These are phyloP conservation scores for Phytophthora quininea DNA, from an alignment of 352 stramenopile genomes.

Conservation along the genomic window DNA sequence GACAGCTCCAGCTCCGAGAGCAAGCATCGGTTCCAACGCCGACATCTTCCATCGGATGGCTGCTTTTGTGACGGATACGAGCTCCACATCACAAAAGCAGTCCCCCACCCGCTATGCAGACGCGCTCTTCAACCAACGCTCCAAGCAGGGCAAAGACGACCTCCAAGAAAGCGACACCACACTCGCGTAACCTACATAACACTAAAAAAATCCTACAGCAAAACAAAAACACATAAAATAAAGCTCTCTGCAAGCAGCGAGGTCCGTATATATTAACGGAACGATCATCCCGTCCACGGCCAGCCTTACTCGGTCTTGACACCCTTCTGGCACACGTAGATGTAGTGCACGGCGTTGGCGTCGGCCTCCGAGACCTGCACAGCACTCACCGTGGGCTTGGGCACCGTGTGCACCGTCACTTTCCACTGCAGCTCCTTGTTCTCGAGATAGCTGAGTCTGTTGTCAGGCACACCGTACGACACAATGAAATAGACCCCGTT, in stretches of 20 bases:
- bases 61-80: constrained; percentile 27
- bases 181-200: too few relatives aligned
- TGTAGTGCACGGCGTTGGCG: constrained; percentile 95
- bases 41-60: constrained; percentile 29
- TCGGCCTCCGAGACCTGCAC: constrained; percentile 93
- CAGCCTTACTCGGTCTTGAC: constrained; percentile 44
- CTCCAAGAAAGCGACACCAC: not conserved
- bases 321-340: constrained; percentile 96
- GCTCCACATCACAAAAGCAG: constrained; percentile 2
- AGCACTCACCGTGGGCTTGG: constrained; percentile 95
- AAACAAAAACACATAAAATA: not conserved
- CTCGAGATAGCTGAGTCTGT: constrained; percentile 95
- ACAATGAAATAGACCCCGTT: constrained; percentile 95
- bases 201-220: not conserved
- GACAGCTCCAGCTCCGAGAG: too few relatives aligned
- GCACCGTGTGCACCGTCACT: constrained; percentile 95
- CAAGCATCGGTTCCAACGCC: not conserved
- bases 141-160: not conserved
- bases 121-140: constrained; percentile 22
- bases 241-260: not conserved
- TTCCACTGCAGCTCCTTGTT: constrained; percentile 96
- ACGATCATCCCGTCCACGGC: not conserved
- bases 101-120: constrained; percentile 39
- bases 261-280: constrained; percentile 18
- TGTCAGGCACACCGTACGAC: constrained; percentile 95